phyloP scores from a whole-genome alignment of 1,284 basidiomycete genomes.

The Leucoagaricus sp. region DNA sequence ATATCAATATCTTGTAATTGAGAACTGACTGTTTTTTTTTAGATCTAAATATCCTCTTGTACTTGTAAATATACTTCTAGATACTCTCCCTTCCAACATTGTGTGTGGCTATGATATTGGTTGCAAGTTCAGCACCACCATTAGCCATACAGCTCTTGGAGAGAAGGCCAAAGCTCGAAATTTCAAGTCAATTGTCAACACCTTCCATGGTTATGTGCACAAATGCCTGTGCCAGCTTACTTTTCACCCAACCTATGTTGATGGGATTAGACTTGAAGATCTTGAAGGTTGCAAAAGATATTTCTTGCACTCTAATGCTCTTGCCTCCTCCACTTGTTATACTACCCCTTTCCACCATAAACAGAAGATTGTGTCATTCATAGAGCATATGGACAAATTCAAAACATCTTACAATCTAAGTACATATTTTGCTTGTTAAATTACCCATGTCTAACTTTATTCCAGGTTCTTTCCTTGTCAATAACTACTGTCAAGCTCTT shows the following conservation, averaged over 20 bases:
- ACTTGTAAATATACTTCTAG: slow-evolving; percentile 26
- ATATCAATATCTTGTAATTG: too few relatives aligned
- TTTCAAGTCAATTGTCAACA: slow-evolving; percentile 24
- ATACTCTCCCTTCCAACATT: slow-evolving; percentile 25
- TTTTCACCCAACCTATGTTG: slow-evolving; percentile 25
- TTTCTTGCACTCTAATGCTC: slow-evolving; percentile 32
- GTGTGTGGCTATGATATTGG: slow-evolving; percentile 31
- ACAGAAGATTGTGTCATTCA: slow-evolving; percentile 24
- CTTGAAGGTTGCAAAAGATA: slow-evolving; percentile 31
- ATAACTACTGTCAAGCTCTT: background rate
- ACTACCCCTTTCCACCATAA: slow-evolving; percentile 25
- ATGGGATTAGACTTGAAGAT: slow-evolving; percentile 31
- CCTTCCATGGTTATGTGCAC: slow-evolving; percentile 35
- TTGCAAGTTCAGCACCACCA: slow-evolving; percentile 21
- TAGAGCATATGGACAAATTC: slow-evolving; percentile 21
- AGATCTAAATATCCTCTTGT: too few relatives aligned
- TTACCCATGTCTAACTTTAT: too few relatives aligned
- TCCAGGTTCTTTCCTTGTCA: slow-evolving; percentile 2
- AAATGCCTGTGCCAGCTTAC: slow-evolving; percentile 29
- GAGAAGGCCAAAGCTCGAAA: background rate
- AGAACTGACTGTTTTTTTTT: too few relatives aligned
- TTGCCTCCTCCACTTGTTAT: slow-evolving; percentile 24
- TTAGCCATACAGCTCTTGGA: slow-evolving; percentile 19
- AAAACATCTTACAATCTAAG: slow-evolving; percentile 24
- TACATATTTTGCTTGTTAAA: too few relatives aligned